Conservation (phyloP, 1,284 basidiomycete species). For the Rhizoctonia solani region DNA sequence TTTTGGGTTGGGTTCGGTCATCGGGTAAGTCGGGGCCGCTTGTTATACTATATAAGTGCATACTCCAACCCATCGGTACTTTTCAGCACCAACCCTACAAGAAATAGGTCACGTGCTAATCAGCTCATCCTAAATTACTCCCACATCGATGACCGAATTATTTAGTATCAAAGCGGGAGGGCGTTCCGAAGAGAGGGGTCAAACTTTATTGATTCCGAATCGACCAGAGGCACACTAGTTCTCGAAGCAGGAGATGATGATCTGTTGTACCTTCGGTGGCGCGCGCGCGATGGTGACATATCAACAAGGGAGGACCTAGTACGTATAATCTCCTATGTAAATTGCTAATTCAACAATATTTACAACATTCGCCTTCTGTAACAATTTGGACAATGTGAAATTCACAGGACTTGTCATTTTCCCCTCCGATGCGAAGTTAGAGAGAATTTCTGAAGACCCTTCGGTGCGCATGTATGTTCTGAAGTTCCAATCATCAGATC, state of each 20-base stretch:
- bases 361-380: neutral
- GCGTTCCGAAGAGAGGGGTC: slow-evolving; percentile 65
- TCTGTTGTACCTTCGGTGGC: slow-evolving; percentile 76
- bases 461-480: slow-evolving; percentile 73
- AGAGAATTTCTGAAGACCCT: slow-evolving; percentile 62
- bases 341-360: neutral
- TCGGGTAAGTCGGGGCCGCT: no score
- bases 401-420: slow-evolving; percentile 70
- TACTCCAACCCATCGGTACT: no score
- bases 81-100: neutral
- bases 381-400: neutral
- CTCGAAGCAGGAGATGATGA: slow-evolving; percentile 71
- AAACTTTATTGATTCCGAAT: slow-evolving; percentile 65
- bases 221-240: slow-evolving; percentile 71
- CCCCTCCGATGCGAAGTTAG: slow-evolving; percentile 75
- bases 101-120: neutral
- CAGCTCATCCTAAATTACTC: neutral
- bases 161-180: slow-evolving; percentile 69
- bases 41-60: no score
- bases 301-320: slow-evolving; percentile 66
- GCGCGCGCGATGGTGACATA: slow-evolving; percentile 54
- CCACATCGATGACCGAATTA: slow-evolving; percentile 11
- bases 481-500: slow-evolving; percentile 78
- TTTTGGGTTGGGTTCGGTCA: no score
- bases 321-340: slow-evolving; percentile 34